Base-by-base conservation (phyloP, 345 rosid genomes). In the Alliaria petiolata region DNA sequence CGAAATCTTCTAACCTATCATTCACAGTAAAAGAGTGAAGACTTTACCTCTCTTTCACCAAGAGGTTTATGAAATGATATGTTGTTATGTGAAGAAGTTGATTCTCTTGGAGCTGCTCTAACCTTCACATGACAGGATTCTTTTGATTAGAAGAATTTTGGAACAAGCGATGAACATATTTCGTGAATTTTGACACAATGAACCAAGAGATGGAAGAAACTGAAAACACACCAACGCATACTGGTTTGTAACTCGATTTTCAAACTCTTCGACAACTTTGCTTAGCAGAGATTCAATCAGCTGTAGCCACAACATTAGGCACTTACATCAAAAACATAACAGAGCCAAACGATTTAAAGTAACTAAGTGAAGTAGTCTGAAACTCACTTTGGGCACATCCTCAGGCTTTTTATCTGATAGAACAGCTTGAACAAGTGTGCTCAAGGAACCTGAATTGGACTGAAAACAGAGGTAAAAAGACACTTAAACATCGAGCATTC, bases 271-370 rank as follows among this genome's bases (percentile, higher is more conserved):
- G 17, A 82, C 87, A 60, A 95, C 88, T 79, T 88, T 89, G 68
- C 87, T 85, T 54, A 95, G 89, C 51, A 95, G 90, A 26, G 97
- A 85, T 84, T 95, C 99, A 80, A 93, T 85, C 82, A 91, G 69
- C 99, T 95, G 79, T 73, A 45, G 44, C 77, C 67, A 63, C 57
- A 70, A 59, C 71, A 64, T 60, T 55, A 61, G 69, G 39, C 54
- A 71, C 30, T 72, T 63, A 59, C 47, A 50, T 74, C 8, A 74
- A 28, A 22, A 44, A 36, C 31, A 64, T 16, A 45, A 58, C 22
- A 59, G 65, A 58, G 62, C 40, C 56, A 74, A 12, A 30, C 0
- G 15, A 59, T 20, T 59, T 10, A 51, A 42, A 46, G 62, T 36
- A 65, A 58, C 14, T 11, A 35, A 47, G 30, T 44, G 59, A 45